Evolutionary conservation across 2,329 filamentous ascomycete species (phyloP), one percentile per base, ranked within the genome.

Genomic region (Incumbomyces lentus): DNA sequence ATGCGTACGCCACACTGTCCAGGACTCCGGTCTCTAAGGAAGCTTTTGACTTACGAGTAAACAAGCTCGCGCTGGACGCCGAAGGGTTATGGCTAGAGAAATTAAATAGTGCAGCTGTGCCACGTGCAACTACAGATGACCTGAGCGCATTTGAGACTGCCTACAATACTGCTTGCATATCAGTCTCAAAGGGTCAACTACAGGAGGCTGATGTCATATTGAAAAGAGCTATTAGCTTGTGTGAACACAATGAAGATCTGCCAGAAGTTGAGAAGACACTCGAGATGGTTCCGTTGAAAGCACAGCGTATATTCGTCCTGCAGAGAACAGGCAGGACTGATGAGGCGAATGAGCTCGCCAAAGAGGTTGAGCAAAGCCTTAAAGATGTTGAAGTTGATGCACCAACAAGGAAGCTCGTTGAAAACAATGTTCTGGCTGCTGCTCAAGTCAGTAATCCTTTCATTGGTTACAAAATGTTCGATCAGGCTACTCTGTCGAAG

Each of bases 81-180:
- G 79, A 82, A 57, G 59, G 79, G 44, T 72, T 78, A 55, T 82
- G 78, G 78, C 66, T 70, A 35, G 73, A 73, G 35, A 65, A 71
- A 47, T 67, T 71, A 19, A 65, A 74, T 48, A 59, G 71, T 31
- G 70, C 71, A 32, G 65, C 68, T 49, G 73, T 72, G 60, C 73
- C 71, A 59, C 72, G 73, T 57, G 70, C 74, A 5, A 69, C 64
- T 16, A 67, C 75, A 54, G 76, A 79, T 55, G 78, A 81, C 56
- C 58, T 82, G 45, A 76, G 81, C 49, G 71, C 74, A 0, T 82
- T 82, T 50, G 79, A 82, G 60, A 81, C 75, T 3, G 72, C 76
- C 2, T 82, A 78, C 62, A 82, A 82, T 61, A 74, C 76, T 7
- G 79, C 78, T 31, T 82, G 79, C 59, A 69, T 72, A 47, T 76